Percentiles rank a stretch among this genome's conserved stretches.
Conservation (phyloP, 2,329 filamentous ascomycete species). For the Cladosporium halotolerans region DNA sequence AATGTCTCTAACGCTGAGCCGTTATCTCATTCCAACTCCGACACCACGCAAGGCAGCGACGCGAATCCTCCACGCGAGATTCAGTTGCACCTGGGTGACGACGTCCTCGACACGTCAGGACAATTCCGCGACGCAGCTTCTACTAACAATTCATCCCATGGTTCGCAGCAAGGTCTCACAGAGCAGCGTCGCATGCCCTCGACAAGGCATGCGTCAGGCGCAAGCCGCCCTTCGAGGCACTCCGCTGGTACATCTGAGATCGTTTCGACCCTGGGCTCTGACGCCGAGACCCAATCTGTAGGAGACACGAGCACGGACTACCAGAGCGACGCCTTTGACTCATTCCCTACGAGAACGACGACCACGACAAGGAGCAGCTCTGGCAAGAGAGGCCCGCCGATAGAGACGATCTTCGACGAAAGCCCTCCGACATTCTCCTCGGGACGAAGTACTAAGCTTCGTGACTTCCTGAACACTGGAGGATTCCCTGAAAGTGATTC, state of each 20-base stretch:
- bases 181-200: constrained; percentile 17
- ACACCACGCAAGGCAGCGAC: constrained; percentile 7
- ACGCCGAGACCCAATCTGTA: constrained; percentile 60
- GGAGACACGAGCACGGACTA: constrained; percentile 75
- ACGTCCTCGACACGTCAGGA: neutral
- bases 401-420: constrained; percentile 78
- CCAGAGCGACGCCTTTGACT: constrained; percentile 74
- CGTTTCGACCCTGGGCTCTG: constrained; percentile 62
- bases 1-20: constrained; percentile 29
- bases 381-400: constrained; percentile 60
- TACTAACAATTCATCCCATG: neutral
- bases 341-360: constrained; percentile 64
- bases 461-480: constrained; percentile 44
- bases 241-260: constrained; percentile 54
- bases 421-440: constrained; percentile 43
- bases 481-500: constrained; percentile 35
- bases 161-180: neutral
- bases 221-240: constrained; percentile 34
- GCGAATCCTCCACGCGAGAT: constrained; percentile 17
- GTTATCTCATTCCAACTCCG: constrained; percentile 6
- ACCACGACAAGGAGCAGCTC: constrained; percentile 58
- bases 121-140: neutral
- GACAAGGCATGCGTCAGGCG: constrained; percentile 11
- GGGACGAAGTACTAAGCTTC: constrained; percentile 33
- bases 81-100: constrained; percentile 18